Conservation (phyloP, 345 rosid genomes). For the Noccaea caerulescens region DNA sequence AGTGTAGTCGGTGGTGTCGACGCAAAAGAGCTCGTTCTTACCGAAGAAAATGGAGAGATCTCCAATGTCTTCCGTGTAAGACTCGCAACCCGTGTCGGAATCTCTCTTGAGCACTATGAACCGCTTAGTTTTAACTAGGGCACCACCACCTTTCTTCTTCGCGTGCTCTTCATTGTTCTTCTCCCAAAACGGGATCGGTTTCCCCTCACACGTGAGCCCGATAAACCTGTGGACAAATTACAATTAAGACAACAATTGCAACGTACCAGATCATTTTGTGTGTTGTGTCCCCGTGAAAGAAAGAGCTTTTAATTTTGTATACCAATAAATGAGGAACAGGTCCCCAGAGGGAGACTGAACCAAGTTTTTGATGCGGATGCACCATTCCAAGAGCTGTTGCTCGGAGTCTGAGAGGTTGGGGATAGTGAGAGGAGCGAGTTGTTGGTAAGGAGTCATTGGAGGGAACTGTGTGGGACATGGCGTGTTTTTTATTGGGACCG, state of each 20-base stretch:
- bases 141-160: neutral
- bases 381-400: slow-evolving; percentile 18
- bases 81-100: neutral
- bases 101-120: slow-evolving; percentile 9
- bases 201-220: too few species aligned
- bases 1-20: neutral
- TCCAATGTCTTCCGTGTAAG: slow-evolving; percentile 17
- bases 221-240: too few species aligned
- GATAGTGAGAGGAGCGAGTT: neutral
- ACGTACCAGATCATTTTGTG: too few species aligned
- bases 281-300: too few species aligned
- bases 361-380: neutral
- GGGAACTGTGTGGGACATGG: neutral
- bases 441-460: neutral
- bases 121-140: neutral
- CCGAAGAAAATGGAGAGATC: slow-evolving; percentile 16
- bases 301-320: neutral
- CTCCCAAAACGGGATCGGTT: slow-evolving; percentile 3
- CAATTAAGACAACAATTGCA: too few species aligned
- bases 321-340: neutral
- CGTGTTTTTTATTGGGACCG: too few species aligned
- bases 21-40: slow-evolving; percentile 25
- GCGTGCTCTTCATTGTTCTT: neutral
- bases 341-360: slow-evolving; percentile 5
- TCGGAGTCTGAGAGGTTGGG: neutral